Conservation (phyloP, 768 basidiomycete genomes). For the Rhizopogon sp. region DNA sequence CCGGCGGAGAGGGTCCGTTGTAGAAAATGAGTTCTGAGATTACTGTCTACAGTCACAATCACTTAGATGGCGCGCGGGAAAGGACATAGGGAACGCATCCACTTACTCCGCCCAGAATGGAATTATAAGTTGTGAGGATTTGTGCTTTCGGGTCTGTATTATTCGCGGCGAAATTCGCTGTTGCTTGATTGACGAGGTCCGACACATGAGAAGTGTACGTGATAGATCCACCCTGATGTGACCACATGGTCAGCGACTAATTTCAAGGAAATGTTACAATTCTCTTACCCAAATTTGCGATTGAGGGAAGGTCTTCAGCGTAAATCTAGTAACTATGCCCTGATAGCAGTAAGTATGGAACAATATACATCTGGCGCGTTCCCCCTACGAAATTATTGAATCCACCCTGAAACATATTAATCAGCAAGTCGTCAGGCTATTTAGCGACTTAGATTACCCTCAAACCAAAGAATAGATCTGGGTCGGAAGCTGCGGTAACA, state of each 20-base stretch:
- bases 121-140: slow-evolving; percentile 42
- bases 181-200: not conserved
- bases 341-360: slow-evolving; percentile 18
- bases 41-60: slow-evolving; percentile 7
- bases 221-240: slow-evolving; percentile 2
- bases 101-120: slow-evolving; percentile 22
- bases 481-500: slow-evolving; percentile 25
- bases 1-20: slow-evolving; percentile 32
- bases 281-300: slow-evolving; percentile 49
- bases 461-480: slow-evolving; percentile 35
- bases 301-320: slow-evolving; percentile 48
- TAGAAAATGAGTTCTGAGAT: slow-evolving; percentile 44
- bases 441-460: slow-evolving; percentile 21
- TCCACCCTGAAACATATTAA: slow-evolving; percentile 38
- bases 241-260: not conserved
- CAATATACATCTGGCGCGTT: slow-evolving; percentile 22
- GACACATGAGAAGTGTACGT: slow-evolving; percentile 1
- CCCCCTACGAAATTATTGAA: slow-evolving; percentile 47
- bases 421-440: not conserved
- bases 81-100: slow-evolving; percentile 29
- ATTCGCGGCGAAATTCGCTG: slow-evolving; percentile 4
- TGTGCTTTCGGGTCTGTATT: slow-evolving; percentile 3
- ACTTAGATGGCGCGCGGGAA: slow-evolving; percentile 19
- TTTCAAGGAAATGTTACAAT: not conserved
- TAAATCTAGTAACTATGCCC: slow-evolving; percentile 57